Percentiles rank a stretch among this genome's conserved stretches.
Conservation (phyloP, 2,329 filamentous ascomycete genomes). For the Talaromyces funiculosus region DNA sequence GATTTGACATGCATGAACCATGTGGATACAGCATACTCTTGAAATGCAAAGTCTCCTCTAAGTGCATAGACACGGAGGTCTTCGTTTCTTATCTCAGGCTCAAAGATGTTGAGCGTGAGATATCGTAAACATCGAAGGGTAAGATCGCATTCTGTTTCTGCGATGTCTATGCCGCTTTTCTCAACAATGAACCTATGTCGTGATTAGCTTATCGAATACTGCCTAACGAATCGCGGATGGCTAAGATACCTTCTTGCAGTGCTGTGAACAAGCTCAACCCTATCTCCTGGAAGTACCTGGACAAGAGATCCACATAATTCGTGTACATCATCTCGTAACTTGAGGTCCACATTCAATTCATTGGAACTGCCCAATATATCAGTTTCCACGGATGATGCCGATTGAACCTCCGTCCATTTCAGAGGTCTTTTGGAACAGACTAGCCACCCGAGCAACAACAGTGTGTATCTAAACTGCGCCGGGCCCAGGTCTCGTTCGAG, state of each 20-base stretch:
- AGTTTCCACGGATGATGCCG: not conserved
- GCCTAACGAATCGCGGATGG: no score
- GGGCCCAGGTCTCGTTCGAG: not conserved
- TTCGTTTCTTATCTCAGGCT: not conserved
- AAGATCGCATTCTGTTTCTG: slow-evolving; percentile 1
- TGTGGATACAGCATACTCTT: slow-evolving; percentile 4
- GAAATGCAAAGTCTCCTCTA: not conserved
- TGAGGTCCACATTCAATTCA: not conserved
- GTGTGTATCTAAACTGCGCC: not conserved
- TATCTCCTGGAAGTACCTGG: not conserved
- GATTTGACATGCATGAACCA: slow-evolving; percentile 4
- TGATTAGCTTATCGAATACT: not conserved
- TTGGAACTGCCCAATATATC: not conserved
- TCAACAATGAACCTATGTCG: not conserved
- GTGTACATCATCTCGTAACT: not conserved
- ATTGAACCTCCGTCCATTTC: slow-evolving; percentile 1
- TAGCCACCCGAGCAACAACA: not conserved
- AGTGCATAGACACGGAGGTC: not conserved
- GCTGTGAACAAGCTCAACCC: slow-evolving; percentile 4
- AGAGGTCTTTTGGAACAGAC: slow-evolving; percentile 2
- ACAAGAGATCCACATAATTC: slow-evolving; percentile 1
- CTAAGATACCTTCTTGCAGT: not conserved
- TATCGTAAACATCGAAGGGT: slow-evolving; percentile 1
- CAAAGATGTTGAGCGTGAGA: not conserved
- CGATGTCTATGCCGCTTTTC: not conserved